Base-by-base conservation (phyloP, 2,329 filamentous ascomycete genomes). In the Arthrinium puccinioides region DNA sequence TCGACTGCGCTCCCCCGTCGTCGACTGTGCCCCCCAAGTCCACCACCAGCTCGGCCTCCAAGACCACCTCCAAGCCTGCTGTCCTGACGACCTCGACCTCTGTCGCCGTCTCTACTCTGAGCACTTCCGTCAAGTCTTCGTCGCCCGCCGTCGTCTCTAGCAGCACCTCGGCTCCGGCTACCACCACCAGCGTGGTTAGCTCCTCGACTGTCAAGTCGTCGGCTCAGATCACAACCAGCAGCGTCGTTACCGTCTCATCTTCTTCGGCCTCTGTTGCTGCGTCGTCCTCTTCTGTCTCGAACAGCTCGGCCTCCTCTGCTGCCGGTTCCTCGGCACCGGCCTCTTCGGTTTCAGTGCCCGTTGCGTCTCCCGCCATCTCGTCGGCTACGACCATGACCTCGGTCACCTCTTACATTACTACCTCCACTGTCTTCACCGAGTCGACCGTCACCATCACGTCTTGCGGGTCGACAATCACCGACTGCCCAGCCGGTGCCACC, bases 1-100 rank as follows among this genome's bases (percentile, higher is more conserved):
- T 90, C 63, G 76, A 88, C 66, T 94, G 87, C 66, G 65, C 51
- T 34, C 61, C 53, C 26, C 51, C 56, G 26, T 51, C 52, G 52
- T 53, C 58, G 45, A 57, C 62, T 45, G 55, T 48, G 39, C 45
- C 45, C 6, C 33, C 39, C 24, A 41, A 44, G 13, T 20, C 44
- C 32, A 38, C 29, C 18, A 31, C 34, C 31, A 37, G 40, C 9
- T 36, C 37, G 24, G 37, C 36, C 44, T 32, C 53, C 39, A 37
- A 52, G 45, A 42, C 42, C 38, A 39, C 37, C 20, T 21, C 26
- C 33, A 39, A 33, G 20, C 13, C 36, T 25, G 41, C 47, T 20
- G 54, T 44, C 36, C 39, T 38, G 25, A 49, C 52, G 20, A 48
- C 52, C 21, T 44, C 50, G 4, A 44, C 36, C 26, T 43, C 41